These are phyloP conservation scores for Vaccinium darrowii DNA, from an alignment of 148 eudicot species.

Conservation along the genomic window DNA sequence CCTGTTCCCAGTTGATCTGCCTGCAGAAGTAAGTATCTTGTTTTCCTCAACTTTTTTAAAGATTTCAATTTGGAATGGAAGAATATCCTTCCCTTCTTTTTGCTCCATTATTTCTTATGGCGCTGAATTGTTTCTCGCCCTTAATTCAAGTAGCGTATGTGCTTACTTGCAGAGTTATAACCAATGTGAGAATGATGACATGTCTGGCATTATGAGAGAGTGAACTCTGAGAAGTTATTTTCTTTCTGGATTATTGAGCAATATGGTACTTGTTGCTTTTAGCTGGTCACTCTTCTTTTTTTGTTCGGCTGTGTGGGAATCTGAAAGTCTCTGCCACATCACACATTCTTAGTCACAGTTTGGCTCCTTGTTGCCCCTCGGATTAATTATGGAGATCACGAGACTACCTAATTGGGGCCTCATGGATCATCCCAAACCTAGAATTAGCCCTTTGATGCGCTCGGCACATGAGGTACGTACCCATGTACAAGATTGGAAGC, in stretches of 20 bases:
- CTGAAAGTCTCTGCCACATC: background rate
- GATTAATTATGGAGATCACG: background rate
- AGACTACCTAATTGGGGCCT: background rate
- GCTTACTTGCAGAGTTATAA: background rate
- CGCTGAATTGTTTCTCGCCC: background rate
- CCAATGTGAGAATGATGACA: background rate
- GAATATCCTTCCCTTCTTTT: background rate
- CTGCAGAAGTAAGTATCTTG: constrained; percentile 46
- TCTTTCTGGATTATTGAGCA: background rate
- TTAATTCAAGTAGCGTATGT: background rate
- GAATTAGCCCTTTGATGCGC: background rate
- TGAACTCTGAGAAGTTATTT: background rate
- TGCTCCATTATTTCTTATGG: background rate
- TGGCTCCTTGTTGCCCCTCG: background rate
- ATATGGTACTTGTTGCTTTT: background rate
- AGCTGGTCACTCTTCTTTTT: background rate
- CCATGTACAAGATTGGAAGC: background rate
- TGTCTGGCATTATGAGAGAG: background rate
- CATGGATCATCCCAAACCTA: background rate
- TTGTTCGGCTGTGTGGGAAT: background rate
- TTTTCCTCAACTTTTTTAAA: background rate
- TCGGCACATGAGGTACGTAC: background rate
- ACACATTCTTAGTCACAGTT: background rate
- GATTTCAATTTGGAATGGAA: background rate
- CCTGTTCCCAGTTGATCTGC: constrained; percentile 56